Base-by-base conservation (phyloP, 495 filamentous ascomycete species). In the Hypoxylon intermedium region DNA sequence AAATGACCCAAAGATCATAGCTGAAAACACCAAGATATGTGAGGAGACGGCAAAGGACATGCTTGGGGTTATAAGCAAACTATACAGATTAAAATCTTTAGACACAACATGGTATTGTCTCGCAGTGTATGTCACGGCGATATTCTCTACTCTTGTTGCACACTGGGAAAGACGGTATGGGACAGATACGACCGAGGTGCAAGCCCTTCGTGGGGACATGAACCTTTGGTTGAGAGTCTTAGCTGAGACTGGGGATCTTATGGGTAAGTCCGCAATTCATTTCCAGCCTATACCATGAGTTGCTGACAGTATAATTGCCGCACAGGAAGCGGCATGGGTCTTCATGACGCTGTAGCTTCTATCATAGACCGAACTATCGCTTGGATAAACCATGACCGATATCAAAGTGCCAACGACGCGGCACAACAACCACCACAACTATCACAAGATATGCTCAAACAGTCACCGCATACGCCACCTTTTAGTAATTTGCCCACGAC, bases 101-200 rank as follows among this genome's bases (percentile, higher is more conserved):
- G 90, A 93, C 61, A 89, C 87, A 9, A 90, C 89, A n/a, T 92
- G 89, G 89, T 87, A 89, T 56, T 86, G 85, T 53, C 72, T 80
- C 43, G 84, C 88, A 0, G 80, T 89, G 16, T 91, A 90, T 67
- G 77, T 92, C 6, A 83, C 88, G 24, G 88, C 88, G 5, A 85
- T 91, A 40, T 85, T 89, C 48, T 90, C 88, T 2, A 85, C 82
- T 3, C 70, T 93, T 1, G 91, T 89, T 57, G 87, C 83, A 0
- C 79, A 87, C 48, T 89, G 82, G 78, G 82, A 91, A 58, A 79
- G 87, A 53, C 79, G 83, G 37, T 79, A 82, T 57, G 75, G 82
- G n/a, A 82, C 84, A 5, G 83, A 77, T 2, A 47, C 72, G 2
- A 69, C 69, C 9, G 85, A 88, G 47, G 62, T 91, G 26, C 70